Evolutionary conservation across 78 protist species (phyloP).

Genomic region (Chrysochromulina tobinii): DNA sequence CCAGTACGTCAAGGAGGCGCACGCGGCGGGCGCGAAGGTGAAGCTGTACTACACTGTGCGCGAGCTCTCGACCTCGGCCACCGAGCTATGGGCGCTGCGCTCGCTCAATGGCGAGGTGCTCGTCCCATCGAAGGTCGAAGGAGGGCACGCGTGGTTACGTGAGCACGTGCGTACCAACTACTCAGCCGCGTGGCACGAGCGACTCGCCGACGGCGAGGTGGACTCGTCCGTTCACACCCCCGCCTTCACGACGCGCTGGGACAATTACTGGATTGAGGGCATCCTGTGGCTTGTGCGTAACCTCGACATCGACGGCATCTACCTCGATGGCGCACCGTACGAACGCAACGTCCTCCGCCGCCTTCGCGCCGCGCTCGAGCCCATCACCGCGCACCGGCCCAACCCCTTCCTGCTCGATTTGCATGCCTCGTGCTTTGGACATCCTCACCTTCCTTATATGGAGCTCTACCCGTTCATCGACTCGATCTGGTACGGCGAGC

Average conservation of each 20-base stretch:
- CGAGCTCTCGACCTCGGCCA: conserved; percentile 12
- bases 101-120: background rate
- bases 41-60: conserved; percentile 25
- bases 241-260: background rate
- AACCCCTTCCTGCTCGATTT: background rate
- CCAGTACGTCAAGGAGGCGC: background rate
- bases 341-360: background rate
- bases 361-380: background rate
- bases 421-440: conserved; percentile 9
- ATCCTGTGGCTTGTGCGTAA: background rate
- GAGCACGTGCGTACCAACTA: background rate
- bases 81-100: conserved; percentile 10
- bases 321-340: conserved; percentile 20
- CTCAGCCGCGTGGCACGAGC: conserved; percentile 30
- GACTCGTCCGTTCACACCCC: background rate
- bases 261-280: conserved; percentile 19
- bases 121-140: background rate
- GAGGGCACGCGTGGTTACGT: conserved; percentile 3
- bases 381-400: background rate
- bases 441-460: conserved; percentile 5
- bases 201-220: background rate
- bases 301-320: conserved; percentile 12
- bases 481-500: conserved; percentile 34
- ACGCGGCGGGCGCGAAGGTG: background rate
- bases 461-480: conserved; percentile 13